These are phyloP conservation scores for Ceratobasidium theobromae DNA, from an alignment of 1,284 basidiomycete species.

Conservation along the genomic window DNA sequence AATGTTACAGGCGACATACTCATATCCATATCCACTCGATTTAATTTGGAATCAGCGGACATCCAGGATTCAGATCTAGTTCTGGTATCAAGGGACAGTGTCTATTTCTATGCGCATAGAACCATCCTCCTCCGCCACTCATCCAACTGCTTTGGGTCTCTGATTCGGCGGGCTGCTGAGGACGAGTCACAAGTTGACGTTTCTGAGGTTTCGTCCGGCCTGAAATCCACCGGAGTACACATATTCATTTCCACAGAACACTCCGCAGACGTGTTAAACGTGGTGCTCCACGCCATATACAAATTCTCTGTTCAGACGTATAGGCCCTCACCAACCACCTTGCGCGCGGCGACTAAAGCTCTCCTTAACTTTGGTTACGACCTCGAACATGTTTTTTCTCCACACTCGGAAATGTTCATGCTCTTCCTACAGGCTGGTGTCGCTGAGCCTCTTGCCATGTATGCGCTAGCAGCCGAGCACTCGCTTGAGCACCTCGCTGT, in stretches of 20 bases:
- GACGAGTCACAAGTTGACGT: neutral
- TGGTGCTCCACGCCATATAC: constrained; percentile 35
- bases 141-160: constrained; percentile 29
- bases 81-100: constrained; percentile 29
- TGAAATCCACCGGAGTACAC: neutral
- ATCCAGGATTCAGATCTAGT: constrained; percentile 32
- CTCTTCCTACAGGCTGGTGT: constrained; percentile 49
- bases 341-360: constrained; percentile 21
- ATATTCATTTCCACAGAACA: constrained; percentile 27
- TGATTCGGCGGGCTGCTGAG: neutral
- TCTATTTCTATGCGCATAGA: constrained; percentile 36
- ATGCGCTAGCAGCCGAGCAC: constrained; percentile 57
- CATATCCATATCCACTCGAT: constrained; percentile 34
- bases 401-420: constrained; percentile 24
- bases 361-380: constrained; percentile 29
- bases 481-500: constrained; percentile 62
- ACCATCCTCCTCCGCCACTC: constrained; percentile 27
- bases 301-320: constrained; percentile 30
- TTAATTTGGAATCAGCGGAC: constrained; percentile 32
- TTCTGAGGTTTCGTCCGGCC: neutral
- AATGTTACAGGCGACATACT: neutral
- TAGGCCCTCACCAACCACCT: constrained; percentile 22
- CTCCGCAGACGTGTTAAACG: constrained; percentile 32
- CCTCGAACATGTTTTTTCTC: constrained; percentile 6
- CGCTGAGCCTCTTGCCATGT: constrained; percentile 57